A percentile compares a stretch with the other conserved stretches of the same genome.
phyloP scores from a whole-genome alignment of 2,329 filamentous ascomycete genomes.

The Berkeleyomyces rouxiae region DNA sequence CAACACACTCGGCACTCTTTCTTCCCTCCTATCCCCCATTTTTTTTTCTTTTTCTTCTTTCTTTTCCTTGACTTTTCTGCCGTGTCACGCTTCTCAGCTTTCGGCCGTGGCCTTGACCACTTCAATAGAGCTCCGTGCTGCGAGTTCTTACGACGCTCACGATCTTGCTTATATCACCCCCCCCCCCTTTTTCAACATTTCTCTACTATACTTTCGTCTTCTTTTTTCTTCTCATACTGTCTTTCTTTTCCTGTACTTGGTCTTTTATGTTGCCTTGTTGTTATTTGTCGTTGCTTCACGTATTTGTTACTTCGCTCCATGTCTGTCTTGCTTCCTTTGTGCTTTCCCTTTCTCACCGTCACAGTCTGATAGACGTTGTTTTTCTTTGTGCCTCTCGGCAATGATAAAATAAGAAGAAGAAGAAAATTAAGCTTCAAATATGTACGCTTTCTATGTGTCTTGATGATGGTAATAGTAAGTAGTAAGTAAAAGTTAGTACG shows the following conservation, averaged over 20 bases:
- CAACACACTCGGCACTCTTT: not conserved
- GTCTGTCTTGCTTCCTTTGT: not conserved
- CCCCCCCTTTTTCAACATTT: not conserved
- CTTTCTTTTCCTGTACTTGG: not conserved
- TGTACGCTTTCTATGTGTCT: not conserved
- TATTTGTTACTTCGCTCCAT: not conserved
- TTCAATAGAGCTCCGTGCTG: not conserved
- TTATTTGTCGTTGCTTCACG: not conserved
- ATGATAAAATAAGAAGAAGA: not conserved
- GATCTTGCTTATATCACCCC: not conserved
- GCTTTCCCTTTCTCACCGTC: not conserved
- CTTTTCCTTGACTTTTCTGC: not conserved
- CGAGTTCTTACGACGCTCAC: constrained; percentile 1
- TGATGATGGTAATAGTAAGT: not conserved
- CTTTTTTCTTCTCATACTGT: not conserved
- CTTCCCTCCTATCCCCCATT: not conserved
- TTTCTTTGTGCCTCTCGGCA: not conserved
- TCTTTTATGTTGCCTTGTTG: not conserved
- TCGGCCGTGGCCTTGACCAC: not conserved
- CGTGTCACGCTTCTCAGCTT: not conserved
- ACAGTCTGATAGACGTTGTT: not conserved
- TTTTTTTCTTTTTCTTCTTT: not conserved
- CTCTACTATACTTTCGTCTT: too few species aligned
- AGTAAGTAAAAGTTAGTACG: not conserved
- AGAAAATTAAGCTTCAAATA: not conserved